Evolutionary conservation across 2,329 filamentous ascomycete species (phyloP), one percentile per base, ranked within the genome.

Genomic region (Ophiostoma quercus): DNA sequence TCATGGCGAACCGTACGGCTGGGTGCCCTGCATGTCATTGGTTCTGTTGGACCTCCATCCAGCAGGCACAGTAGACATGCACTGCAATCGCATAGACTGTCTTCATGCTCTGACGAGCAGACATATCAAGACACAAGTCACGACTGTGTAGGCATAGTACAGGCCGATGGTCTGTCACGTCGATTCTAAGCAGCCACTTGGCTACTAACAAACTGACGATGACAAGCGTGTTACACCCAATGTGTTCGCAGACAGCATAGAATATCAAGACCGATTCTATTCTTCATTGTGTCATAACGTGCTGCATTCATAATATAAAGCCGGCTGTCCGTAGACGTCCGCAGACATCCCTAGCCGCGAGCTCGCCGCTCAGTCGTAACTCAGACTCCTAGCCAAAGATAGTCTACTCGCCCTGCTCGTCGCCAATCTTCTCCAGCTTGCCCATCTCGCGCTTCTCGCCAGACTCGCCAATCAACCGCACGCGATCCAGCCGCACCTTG

Each of bases 381-480:
- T 16, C 16, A n/a, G n/a, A 51, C 47, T 51, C 47, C 11, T 9
- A 14, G 9, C 22, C 47, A 29, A 6, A 34, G 8, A 34, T 8
- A 34, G 34, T 34, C 22, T 54, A 60, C 63, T 57, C 29, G 25
- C 47, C 34, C 16, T 11, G 14, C 57, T 62, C 63, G 51, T 96
- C 90, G 16, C 89, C 92, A 77, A 97, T 87, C 87, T 98, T 98
- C 84, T 98, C 92, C 74, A 99, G 82, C 84, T 96, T 96, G 74
- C 94, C 94, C 87, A 93, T 92, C 70, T 95, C 91, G 72, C 93
- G 86, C 86, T 96, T 97, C 83, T 96, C 90, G 16, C 95, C 94
- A 19, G 88, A 87, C 79, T 98, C 94, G 39, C 95, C 95, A 76
- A 98, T 89, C 69, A 98, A 83, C 75, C 88, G 85, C 74, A 95